These are phyloP conservation scores for Tetrapisispora phaffii DNA, from an alignment of 805 yeast genomes.

Conservation along the genomic window DNA sequence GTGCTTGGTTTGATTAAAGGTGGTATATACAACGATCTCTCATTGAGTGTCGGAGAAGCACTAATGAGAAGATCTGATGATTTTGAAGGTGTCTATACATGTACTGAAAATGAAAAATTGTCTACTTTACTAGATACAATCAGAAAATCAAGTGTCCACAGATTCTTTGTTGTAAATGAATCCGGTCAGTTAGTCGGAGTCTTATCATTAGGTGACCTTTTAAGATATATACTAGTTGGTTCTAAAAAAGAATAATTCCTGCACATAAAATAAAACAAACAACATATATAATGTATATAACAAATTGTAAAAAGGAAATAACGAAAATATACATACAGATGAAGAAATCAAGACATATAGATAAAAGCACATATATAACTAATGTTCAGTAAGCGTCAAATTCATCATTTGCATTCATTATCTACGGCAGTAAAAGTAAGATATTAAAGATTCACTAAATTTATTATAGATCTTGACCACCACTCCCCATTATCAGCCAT, in stretches of 20 bases:
- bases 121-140: conserved; percentile 89
- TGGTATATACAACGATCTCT: conserved; percentile 83
- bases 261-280: not conserved
- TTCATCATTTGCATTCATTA: no score
- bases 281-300: not conserved
- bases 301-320: not conserved
- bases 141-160: conserved; percentile 79
- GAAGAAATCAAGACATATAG: no score
- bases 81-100: conserved; percentile 95
- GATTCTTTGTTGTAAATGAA: conserved; percentile 88
- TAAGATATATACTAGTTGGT: conserved; percentile 69
- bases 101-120: conserved; percentile 76
- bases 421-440: no score
- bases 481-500: no score
- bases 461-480: no score
- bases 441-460: no score
- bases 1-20: conserved; percentile 87
- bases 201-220: conserved; percentile 82
- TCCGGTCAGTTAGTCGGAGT: conserved; percentile 70
- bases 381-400: no score
- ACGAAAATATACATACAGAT: not conserved
- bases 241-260: conserved; percentile 17
- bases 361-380: no score
- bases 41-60: conserved; percentile 91
- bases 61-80: conserved; percentile 81